A percentile compares a stretch with the other conserved stretches of the same genome.
phyloP scores from a whole-genome alignment of 345 rosid genomes.

The Populus deltoides region DNA sequence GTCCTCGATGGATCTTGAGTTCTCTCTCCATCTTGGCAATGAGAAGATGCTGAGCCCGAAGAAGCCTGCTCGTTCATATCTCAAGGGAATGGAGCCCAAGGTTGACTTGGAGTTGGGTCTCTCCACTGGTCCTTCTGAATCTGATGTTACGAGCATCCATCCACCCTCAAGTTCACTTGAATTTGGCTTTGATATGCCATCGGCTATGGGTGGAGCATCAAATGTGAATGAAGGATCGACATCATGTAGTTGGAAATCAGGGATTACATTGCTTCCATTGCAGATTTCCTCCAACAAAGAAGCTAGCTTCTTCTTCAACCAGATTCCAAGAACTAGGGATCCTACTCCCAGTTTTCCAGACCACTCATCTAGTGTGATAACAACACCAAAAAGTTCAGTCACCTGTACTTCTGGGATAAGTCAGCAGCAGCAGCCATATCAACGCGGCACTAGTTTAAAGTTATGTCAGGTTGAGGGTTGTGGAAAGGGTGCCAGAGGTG shows the following conservation, averaged over 20 bases:
- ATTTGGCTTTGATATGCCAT: conserved; percentile 38
- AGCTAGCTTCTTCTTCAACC: conserved; percentile 41
- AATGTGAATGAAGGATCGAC: conserved; percentile 54
- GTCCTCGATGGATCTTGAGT: conserved; percentile 82
- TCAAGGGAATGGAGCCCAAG: conserved; percentile 43
- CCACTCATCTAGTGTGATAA: conserved; percentile 56
- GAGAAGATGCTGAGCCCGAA: conserved; percentile 45
- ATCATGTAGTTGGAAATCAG: conserved; percentile 39
- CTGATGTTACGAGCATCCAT: conserved; percentile 59
- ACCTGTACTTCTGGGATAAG: conserved; percentile 77
- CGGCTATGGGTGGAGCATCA: conserved; percentile 22
- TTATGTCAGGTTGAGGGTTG: conserved; percentile 91
- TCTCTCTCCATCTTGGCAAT: conserved; percentile 74
- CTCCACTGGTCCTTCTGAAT: conserved; percentile 58
- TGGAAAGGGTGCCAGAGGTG: conserved; percentile 98
- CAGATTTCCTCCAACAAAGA: conserved; percentile 38
- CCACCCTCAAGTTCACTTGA: conserved; percentile 37
- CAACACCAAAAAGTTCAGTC: conserved; percentile 70
- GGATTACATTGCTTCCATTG: conserved; percentile 37
- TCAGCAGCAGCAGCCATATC: conserved; percentile 54
- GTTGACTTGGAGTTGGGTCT: conserved; percentile 82
- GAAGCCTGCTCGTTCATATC: conserved; percentile 33
- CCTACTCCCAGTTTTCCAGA: conserved; percentile 40
- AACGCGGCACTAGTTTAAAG: conserved; percentile 57
- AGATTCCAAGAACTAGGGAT: conserved; percentile 37